Base-by-base conservation (phyloP, 768 basidiomycete genomes). In the Suillus sp. region DNA sequence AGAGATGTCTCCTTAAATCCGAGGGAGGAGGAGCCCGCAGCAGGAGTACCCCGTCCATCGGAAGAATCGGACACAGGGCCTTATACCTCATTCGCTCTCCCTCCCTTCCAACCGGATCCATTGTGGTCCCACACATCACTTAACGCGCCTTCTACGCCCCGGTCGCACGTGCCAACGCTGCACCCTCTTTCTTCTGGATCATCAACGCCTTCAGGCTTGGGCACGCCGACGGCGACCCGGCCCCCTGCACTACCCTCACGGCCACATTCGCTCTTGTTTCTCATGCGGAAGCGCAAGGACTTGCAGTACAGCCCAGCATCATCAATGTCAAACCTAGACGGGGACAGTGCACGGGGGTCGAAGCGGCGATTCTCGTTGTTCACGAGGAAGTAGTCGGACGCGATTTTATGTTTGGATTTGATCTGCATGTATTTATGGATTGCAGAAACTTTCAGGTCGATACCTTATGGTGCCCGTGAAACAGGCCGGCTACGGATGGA, bases 51-150 rank as follows among this genome's bases (percentile, higher is more conserved):
- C 37, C 68, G 27, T n/a, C 73, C 73, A 22, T 74, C 73, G 66
- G 73, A 74, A 69, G 73, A 74, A 64, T 74, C 73, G 53, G 75
- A 74, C 53, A 76, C 67, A 48, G 73, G 73, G 16, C 73, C 73
- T 1, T 74, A 76, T 51, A 75, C 62, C 43, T 74, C 73, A 59
- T 74, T 74, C 16, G 73, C 73, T 40, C 51, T 74, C 9, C 67
- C 73, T 20, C 66, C 71, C 8, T 74, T 72, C 40, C 27, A 75
- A 20, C 65, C 72, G 27, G 66, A 66, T 47, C 38, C 66, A 1
- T 65, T 71, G 20, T 66, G 66, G 65, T 65, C 73, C 16, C 69
- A 57, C 22, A 40, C 64, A 47, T 73, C 67, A 22, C 67, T 69
- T n/a, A 47, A 65, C 11, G 59, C 63, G 18, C 69, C 69, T 54